Conservation (phyloP, 1,284 basidiomycete genomes). For the Athelia sp. region DNA sequence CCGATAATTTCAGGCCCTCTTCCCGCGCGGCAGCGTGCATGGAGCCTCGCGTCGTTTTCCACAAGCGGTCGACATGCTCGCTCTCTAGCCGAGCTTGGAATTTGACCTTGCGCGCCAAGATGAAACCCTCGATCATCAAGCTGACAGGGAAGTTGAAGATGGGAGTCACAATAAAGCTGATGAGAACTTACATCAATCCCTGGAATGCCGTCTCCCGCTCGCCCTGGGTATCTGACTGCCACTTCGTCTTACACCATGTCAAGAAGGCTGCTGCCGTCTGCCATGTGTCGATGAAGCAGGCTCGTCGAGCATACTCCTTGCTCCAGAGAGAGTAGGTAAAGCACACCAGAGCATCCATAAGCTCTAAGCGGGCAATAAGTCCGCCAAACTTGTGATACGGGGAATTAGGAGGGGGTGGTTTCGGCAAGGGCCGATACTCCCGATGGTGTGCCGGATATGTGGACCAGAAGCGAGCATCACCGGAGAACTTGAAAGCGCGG, state of each 20-base stretch:
- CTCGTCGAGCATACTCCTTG: slow-evolving; percentile 49
- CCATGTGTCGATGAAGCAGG: slow-evolving; percentile 56
- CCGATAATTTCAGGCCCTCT: slow-evolving; percentile 31
- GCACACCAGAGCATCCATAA: slow-evolving; percentile 66
- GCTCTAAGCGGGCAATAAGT: slow-evolving; percentile 68
- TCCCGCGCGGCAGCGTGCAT: slow-evolving; percentile 25
- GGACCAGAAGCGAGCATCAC: slow-evolving; percentile 67
- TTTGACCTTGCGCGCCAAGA: slow-evolving; percentile 53
- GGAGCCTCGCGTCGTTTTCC: background rate
- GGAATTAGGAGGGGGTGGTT: slow-evolving; percentile 58
- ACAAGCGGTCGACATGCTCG: background rate
- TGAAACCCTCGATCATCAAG: slow-evolving; percentile 69
- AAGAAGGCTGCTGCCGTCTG: slow-evolving; percentile 57
- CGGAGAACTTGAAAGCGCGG: slow-evolving; percentile 70
- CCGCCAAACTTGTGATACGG: slow-evolving; percentile 67
- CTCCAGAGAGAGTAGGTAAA: slow-evolving; percentile 73
- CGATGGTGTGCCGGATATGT: slow-evolving; percentile 60
- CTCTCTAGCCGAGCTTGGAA: slow-evolving; percentile 14
- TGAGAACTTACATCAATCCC: slow-evolving; percentile 63
- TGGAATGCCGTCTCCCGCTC: slow-evolving; percentile 70
- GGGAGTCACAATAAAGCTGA: slow-evolving; percentile 22
- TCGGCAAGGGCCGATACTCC: slow-evolving; percentile 54
- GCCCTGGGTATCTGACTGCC: slow-evolving; percentile 51
- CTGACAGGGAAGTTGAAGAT: slow-evolving; percentile 34
- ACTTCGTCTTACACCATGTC: slow-evolving; percentile 60